Conservation (phyloP, 1,139 yeast species). For the Wickerhamomyces sp. region DNA sequence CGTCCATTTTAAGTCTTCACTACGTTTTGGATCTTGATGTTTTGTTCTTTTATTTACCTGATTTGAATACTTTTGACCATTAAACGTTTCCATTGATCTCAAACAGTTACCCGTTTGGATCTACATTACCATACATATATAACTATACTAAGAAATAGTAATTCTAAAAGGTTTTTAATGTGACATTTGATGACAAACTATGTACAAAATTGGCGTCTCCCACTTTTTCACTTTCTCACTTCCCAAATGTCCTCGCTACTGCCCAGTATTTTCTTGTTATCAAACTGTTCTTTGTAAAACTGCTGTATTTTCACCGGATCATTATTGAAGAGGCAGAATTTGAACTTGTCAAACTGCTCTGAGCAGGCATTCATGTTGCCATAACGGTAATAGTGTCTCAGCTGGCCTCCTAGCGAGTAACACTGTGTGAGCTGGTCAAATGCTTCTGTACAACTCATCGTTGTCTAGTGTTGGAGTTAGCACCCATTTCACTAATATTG, state of each 20-base stretch:
- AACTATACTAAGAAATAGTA: too few species aligned
- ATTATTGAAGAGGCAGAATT: constrained; percentile 70
- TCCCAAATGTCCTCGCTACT: constrained; percentile 85
- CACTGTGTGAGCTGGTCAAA: constrained; percentile 84
- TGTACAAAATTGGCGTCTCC: too few species aligned
- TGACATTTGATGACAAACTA: too few species aligned
- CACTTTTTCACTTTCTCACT: constrained; percentile 20
- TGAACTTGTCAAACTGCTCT: constrained; percentile 66
- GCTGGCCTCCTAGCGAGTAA: constrained; percentile 86
- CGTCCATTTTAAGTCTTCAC: background rate
- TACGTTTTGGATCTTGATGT: too few species aligned
- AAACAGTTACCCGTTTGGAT: too few species aligned
- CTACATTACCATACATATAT: too few species aligned
- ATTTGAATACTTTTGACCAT: too few species aligned
- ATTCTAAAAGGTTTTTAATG: background rate
- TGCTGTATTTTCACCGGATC: constrained; percentile 56
- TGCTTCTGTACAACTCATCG: constrained; percentile 72
- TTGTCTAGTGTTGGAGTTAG: constrained; percentile 26
- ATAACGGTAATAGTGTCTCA: constrained; percentile 74
- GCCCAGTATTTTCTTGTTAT: constrained; percentile 59
- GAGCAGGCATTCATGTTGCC: constrained; percentile 74
- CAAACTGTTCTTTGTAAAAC: constrained; percentile 61
- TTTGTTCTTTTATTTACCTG: too few species aligned
- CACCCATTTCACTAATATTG: too few species aligned
- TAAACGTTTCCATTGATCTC: too few species aligned